A percentile compares a stretch with the other conserved stretches of the same genome.
Conservation (phyloP, 192 early-diverging fungal species). For the Coemansia erecta region DNA sequence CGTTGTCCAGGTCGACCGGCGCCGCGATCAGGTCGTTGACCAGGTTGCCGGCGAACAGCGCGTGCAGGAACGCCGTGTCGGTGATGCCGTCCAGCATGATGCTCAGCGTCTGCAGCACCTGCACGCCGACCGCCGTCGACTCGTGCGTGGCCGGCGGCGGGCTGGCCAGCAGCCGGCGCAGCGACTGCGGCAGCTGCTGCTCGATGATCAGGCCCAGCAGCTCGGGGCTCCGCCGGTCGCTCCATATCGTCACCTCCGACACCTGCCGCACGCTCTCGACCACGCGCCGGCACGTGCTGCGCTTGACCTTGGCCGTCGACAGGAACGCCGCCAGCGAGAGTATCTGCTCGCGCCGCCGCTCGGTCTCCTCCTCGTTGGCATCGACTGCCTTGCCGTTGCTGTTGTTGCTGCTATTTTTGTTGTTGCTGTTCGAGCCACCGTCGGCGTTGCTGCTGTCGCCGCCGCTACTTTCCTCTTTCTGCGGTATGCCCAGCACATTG, state of each 20-base stretch:
- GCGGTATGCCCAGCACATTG: conserved; percentile 20
- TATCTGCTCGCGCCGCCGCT: conserved; percentile 4
- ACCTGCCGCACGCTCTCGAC: conserved; percentile 44
- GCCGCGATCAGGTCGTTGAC: conserved; percentile 66
- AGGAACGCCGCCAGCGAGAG: conserved; percentile 21
- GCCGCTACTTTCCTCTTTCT: conserved; percentile 10
- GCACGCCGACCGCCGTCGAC: conserved; percentile 30
- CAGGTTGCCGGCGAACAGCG: conserved; percentile 71
- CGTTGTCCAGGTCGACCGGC: conserved; percentile 60
- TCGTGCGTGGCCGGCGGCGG: not conserved
- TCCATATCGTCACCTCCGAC: conserved; percentile 42
- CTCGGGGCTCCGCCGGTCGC: conserved; percentile 46
- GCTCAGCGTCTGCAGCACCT: conserved; percentile 53
- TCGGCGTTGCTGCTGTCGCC: conserved; percentile 14
- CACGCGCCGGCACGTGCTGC: conserved; percentile 15
- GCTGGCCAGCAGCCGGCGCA: conserved; percentile 27
- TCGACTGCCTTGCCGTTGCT: not conserved
- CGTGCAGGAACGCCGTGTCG: conserved; percentile 46
- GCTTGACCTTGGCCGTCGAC: conserved; percentile 9
- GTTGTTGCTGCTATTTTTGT: conserved; percentile 5
- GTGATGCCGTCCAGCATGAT: conserved; percentile 54
- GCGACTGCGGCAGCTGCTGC: conserved; percentile 27
- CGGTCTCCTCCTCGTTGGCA: not conserved
- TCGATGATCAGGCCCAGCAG: conserved; percentile 38
- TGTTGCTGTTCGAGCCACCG: no score